Percentiles rank a stretch among this genome's conserved stretches.
These are phyloP conservation scores for Fraxinus anomala DNA, from an alignment of 257 asterid genomes.

Conservation along the genomic window DNA sequence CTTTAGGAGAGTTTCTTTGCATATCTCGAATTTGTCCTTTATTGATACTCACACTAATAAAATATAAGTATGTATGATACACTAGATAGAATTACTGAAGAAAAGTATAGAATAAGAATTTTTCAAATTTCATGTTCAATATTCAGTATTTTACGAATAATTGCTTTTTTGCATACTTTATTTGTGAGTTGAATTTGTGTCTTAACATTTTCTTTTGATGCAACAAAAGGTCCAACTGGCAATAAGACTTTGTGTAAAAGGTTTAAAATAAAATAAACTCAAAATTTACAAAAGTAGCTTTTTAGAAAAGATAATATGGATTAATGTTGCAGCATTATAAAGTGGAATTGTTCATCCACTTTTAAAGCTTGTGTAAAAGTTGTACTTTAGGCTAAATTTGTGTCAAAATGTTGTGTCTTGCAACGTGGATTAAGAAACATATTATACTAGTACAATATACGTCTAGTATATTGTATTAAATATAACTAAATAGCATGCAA, in stretches of 20 bases:
- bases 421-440: not conserved
- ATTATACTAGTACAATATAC: not conserved
- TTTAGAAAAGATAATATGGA: not conserved
- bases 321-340: not conserved
- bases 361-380: not conserved
- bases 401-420: not conserved
- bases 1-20: not conserved
- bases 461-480: not conserved
- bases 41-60: not conserved
- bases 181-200: not conserved
- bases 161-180: not conserved
- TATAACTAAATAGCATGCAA: not conserved
- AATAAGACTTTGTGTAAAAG: not conserved
- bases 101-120: not conserved
- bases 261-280: not conserved
- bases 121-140: not conserved
- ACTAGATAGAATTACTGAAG: not conserved
- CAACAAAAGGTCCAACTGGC: not conserved
- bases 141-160: not conserved
- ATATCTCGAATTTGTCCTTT: not conserved
- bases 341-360: not conserved
- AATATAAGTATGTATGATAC: not conserved
- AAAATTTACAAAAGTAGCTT: not conserved
- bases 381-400: not conserved
- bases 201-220: not conserved